Evolutionary conservation across 2,329 filamentous ascomycete species (phyloP).

Genomic region (Stachybotrys elegans): DNA sequence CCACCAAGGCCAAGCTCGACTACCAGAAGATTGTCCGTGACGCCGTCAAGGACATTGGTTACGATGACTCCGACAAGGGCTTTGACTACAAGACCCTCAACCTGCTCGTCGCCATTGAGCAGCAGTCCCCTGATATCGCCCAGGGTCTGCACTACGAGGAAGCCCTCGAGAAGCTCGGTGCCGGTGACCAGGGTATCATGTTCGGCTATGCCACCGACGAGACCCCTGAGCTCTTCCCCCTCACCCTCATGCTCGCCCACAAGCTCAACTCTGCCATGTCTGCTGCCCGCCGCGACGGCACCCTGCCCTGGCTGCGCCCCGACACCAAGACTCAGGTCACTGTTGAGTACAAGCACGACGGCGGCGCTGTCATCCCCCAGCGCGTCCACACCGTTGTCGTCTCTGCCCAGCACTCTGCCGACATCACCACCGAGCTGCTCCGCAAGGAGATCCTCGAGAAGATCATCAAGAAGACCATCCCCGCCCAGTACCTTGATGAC

Average conservation of each 20-base stretch:
- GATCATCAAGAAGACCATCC: slow-evolving; percentile 94
- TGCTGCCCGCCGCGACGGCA: slow-evolving; percentile 78
- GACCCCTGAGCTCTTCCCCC: slow-evolving; percentile 92
- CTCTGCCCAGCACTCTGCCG: slow-evolving; percentile 86
- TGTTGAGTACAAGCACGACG: slow-evolving; percentile 96
- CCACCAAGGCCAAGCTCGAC: slow-evolving; percentile 90
- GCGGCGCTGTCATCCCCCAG: slow-evolving; percentile 84
- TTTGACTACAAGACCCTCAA: slow-evolving; percentile 99
- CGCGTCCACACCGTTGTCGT: slow-evolving; percentile 96
- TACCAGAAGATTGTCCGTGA: slow-evolving; percentile 97
- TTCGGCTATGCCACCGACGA: slow-evolving; percentile 99
- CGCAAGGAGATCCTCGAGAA: slow-evolving; percentile 95
- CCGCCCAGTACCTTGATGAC: slow-evolving; percentile 85
- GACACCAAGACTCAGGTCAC: slow-evolving; percentile 99
- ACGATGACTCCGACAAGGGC: slow-evolving; percentile 93
- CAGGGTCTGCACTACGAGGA: slow-evolving; percentile 98
- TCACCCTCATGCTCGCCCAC: slow-evolving; percentile 92
- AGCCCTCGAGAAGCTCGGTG: slow-evolving; percentile 94
- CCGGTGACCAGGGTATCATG: slow-evolving; percentile 99
- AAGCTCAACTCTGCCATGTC: slow-evolving; percentile 96
- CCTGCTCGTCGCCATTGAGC: slow-evolving; percentile 96
- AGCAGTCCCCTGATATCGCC: slow-evolving; percentile 98
- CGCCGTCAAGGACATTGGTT: slow-evolving; percentile 97
- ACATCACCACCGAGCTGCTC: slow-evolving; percentile 85
- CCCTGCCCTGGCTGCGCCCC: slow-evolving; percentile 88